These are phyloP conservation scores for Microsporum audouinii DNA, from an alignment of 2,329 filamentous ascomycete genomes.

Conservation along the genomic window DNA sequence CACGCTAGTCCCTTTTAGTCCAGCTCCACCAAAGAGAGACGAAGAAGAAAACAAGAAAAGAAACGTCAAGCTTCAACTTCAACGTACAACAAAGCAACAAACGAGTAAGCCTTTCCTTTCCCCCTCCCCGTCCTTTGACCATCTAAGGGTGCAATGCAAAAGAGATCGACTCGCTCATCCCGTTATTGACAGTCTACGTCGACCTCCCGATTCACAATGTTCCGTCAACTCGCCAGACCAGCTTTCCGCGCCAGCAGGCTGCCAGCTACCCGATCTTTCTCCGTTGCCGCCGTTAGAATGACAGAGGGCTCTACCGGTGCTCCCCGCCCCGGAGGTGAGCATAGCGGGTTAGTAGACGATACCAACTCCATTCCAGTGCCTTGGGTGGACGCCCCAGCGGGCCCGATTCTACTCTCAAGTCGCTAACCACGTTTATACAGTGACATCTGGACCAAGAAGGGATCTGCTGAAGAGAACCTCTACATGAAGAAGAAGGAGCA, in stretches of 20 bases:
- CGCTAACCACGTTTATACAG: constrained; percentile 36
- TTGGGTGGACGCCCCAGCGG: not conserved
- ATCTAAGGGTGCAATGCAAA: not conserved
- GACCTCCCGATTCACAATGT: constrained; percentile 39
- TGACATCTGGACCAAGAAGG: constrained; percentile 85
- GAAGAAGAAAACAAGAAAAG: not conserved
- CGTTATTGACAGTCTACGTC: not conserved
- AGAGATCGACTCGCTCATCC: not conserved
- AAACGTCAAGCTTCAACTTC: not conserved
- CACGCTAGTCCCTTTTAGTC: not conserved
- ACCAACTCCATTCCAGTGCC: not conserved
- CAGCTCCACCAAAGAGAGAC: not conserved
- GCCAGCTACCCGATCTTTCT: constrained; percentile 47
- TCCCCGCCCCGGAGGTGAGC: constrained; percentile 23
- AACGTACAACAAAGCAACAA: not conserved
- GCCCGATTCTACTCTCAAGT: not conserved
- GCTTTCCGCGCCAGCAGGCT: constrained; percentile 44
- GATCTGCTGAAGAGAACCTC: constrained; percentile 73
- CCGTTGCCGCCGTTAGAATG: constrained; percentile 53
- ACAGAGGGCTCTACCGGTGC: constrained; percentile 57
- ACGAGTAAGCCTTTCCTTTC: not conserved
- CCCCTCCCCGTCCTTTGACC: not conserved
- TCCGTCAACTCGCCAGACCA: constrained; percentile 53
- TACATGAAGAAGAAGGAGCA: constrained; percentile 80
- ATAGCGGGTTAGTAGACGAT: constrained; percentile 26